Percentiles rank a stretch among this genome's conserved stretches.
phyloP scores from a whole-genome alignment of 148 eudicot genomes.

The Diospyros kaki region DNA sequence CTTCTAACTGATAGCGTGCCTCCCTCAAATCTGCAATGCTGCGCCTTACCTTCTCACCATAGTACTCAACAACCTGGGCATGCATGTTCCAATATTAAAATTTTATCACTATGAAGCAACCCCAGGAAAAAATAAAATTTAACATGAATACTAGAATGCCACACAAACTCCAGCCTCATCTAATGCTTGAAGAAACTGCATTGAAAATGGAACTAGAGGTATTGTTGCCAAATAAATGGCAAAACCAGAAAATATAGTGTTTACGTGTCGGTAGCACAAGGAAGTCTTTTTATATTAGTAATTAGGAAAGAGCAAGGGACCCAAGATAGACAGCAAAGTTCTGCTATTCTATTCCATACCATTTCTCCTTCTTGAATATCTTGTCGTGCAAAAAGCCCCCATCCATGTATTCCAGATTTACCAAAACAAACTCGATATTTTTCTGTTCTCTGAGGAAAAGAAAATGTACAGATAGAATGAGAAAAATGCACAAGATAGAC shows the following conservation, averaged over 20 bases:
- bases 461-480: constrained; percentile 7
- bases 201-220: background rate
- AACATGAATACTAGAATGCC: background rate
- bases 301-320: background rate
- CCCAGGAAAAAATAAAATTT: background rate
- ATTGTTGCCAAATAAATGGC: background rate
- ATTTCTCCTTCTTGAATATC: constrained; percentile 91
- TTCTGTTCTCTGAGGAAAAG: constrained; percentile 54
- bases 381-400: constrained; percentile 97
- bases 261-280: background rate
- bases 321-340: background rate
- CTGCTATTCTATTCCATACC: constrained; percentile 34
- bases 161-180: constrained; percentile 2
- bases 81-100: constrained; percentile 2
- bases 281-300: constrained; percentile 4
- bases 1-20: constrained; percentile 58
- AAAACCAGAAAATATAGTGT: background rate
- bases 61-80: constrained; percentile 84
- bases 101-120: background rate
- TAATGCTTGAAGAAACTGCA: background rate
- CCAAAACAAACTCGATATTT: constrained; percentile 73
- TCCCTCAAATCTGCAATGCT: constrained; percentile 92
- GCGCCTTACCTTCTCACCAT: constrained; percentile 92
- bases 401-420: constrained; percentile 93
- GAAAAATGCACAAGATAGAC: background rate